These are phyloP conservation scores for Triticum urartu DNA, from an alignment of 176 grass and related monocot genomes.

Conservation along the genomic window DNA sequence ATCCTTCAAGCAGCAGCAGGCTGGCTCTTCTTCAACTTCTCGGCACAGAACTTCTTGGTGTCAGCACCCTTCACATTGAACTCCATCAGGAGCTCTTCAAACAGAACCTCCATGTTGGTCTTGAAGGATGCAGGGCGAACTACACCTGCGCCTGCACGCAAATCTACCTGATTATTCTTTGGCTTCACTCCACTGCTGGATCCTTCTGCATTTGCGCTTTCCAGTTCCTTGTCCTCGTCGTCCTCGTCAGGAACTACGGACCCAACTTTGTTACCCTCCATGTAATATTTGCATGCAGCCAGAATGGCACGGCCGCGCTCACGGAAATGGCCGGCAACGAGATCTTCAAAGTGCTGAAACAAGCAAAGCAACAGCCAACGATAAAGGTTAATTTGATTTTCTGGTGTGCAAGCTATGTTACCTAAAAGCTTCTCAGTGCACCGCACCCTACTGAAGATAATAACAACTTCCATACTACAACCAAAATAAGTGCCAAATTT, in stretches of 20 bases:
- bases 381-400: conserved; percentile 1
- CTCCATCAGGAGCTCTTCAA: conserved; percentile 89
- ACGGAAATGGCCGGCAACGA: conserved; percentile 70
- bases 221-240: conserved; percentile 32
- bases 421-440: not conserved
- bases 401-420: not conserved
- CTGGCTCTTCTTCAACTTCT: conserved; percentile 52
- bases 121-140: conserved; percentile 32
- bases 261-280: conserved; percentile 63
- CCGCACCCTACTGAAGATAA: not conserved
- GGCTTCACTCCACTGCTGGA: conserved; percentile 19
- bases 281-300: conserved; percentile 72
- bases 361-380: conserved; percentile 27
- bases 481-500: not conserved
- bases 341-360: conserved; percentile 87
- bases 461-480: not conserved
- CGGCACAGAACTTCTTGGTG: conserved; percentile 58
- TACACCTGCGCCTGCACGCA: not conserved
- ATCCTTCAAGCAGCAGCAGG: conserved; percentile 31
- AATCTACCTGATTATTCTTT: not conserved
- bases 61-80: conserved; percentile 91
- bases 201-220: not conserved
- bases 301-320: conserved; percentile 54
- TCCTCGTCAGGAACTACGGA: conserved; percentile 50
- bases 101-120: conserved; percentile 40